Percentiles rank a stretch among this genome's conserved stretches.
These are phyloP conservation scores for Kodamaea ohmeri DNA, from an alignment of 1,139 yeast genomes.

Conservation along the genomic window DNA sequence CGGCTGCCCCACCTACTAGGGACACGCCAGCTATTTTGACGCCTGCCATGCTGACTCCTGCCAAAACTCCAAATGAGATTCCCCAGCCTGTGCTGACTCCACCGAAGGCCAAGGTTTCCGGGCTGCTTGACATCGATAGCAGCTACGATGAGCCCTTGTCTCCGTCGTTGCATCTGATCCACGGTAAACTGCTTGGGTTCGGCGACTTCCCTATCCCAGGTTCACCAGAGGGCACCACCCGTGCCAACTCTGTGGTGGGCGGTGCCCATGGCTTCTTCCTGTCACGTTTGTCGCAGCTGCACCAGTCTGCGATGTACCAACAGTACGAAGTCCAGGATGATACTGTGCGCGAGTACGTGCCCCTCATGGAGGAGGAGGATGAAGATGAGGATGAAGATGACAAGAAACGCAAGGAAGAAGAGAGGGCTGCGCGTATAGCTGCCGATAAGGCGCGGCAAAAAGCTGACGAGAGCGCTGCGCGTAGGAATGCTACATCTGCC, in stretches of 20 bases:
- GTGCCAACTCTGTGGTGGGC: constrained; percentile 47
- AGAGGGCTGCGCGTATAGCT: constrained; percentile 16
- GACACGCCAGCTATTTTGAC: too few relatives aligned
- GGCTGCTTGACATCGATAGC: constrained; percentile 16
- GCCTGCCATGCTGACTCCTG: too few relatives aligned
- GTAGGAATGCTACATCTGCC: constrained; percentile 11
- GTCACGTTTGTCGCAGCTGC: constrained; percentile 45
- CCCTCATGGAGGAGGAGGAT: constrained; percentile 46
- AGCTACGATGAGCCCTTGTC: constrained; percentile 16
- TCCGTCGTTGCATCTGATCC: constrained; percentile 27
- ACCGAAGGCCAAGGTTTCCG: constrained; percentile 4
- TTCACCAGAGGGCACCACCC: constrained; percentile 44
- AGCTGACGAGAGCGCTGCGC: constrained; percentile 17
- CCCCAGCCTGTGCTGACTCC: too few relatives aligned
- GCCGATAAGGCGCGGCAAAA: constrained; percentile 17
- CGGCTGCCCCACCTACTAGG: too few relatives aligned
- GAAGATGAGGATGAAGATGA: constrained; percentile 34
- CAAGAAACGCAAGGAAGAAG: constrained; percentile 18
- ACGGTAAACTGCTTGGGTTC: constrained; percentile 25
- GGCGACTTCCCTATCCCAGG: constrained; percentile 49
- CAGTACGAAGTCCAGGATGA: constrained; percentile 50
- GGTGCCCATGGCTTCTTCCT: constrained; percentile 30
- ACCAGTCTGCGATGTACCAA: constrained; percentile 45
- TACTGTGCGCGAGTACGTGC: constrained; percentile 45
- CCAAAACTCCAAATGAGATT: too few relatives aligned